These are phyloP conservation scores for Candida xyloterini DNA, from an alignment of 805 yeast species.

Conservation along the genomic window DNA sequence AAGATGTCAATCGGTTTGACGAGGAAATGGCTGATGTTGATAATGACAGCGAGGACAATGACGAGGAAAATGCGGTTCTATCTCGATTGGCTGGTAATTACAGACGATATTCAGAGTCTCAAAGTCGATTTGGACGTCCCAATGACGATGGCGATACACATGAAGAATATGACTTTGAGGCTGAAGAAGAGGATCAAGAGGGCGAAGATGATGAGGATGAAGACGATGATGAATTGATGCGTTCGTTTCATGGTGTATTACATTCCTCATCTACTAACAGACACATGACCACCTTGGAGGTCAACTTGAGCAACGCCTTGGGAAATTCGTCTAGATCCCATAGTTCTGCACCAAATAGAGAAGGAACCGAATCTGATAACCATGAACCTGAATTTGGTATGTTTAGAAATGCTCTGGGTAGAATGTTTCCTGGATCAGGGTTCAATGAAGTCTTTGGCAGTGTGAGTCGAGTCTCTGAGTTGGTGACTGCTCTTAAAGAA, in stretches of 20 bases:
- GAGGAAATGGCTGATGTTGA: constrained; percentile 27
- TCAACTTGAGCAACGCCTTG: constrained; percentile 10
- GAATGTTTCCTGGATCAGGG: constrained; percentile 29
- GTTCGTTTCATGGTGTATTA: constrained; percentile 17
- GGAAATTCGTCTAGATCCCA: constrained; percentile 14
- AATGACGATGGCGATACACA: constrained; percentile 17
- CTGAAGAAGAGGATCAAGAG: not conserved
- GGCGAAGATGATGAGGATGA: constrained; percentile 6
- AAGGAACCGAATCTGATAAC: constrained; percentile 20
- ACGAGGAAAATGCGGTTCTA: constrained; percentile 29
- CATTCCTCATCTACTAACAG: constrained; percentile 7
- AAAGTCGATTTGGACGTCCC: constrained; percentile 11
- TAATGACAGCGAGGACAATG: constrained; percentile 27
- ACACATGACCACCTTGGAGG: constrained; percentile 6
- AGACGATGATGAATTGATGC: constrained; percentile 21
- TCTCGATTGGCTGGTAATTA: constrained; percentile 40
- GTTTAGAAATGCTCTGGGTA: constrained; percentile 26
- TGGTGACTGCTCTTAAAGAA: constrained; percentile 38
- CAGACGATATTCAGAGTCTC: constrained; percentile 33
- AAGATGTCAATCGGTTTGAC: constrained; percentile 23
- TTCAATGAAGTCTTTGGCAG: constrained; percentile 29
- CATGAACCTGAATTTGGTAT: constrained; percentile 13
- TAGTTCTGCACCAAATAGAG: constrained; percentile 10
- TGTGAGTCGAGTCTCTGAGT: constrained; percentile 21
- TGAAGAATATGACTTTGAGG: constrained; percentile 5